Evolutionary conservation across 768 basidiomycete species (phyloP).

Genomic region (Auricularia sp.): DNA sequence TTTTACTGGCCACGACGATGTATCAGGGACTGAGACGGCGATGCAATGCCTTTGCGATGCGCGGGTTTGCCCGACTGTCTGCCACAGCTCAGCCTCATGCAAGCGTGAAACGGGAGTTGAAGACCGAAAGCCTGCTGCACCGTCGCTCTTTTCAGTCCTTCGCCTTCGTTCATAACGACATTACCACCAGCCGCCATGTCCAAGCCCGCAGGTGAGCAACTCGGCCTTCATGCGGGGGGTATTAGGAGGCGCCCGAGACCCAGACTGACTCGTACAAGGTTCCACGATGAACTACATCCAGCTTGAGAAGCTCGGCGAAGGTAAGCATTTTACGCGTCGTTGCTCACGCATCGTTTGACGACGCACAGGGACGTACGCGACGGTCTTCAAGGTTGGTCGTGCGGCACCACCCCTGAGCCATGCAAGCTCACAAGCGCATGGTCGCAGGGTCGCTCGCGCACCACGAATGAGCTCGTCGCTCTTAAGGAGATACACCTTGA

Average conservation of each 20-base stretch:
- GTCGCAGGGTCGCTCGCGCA: conserved; percentile 78
- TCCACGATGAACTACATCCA: conserved; percentile 23
- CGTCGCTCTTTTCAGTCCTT: neutral
- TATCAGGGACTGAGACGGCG: too few relatives aligned
- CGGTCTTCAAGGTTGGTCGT: conserved; percentile 79
- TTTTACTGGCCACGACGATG: too few relatives aligned
- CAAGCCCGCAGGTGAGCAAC: neutral
- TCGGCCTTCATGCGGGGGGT: too few relatives aligned
- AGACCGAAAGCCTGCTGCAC: neutral
- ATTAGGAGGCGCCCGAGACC: neutral
- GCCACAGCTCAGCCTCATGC: neutral
- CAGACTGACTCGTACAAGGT: neutral
- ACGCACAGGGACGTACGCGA: conserved; percentile 74
- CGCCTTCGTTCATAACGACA: neutral
- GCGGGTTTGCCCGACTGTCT: too few relatives aligned
- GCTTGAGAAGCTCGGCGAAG: conserved; percentile 80
- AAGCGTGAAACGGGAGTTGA: neutral
- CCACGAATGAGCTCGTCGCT: conserved; percentile 98
- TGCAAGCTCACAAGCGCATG: neutral
- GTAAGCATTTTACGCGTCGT: conserved; percentile 7
- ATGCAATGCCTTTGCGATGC: too few relatives aligned
- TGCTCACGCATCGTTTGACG: neutral
- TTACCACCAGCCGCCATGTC: neutral
- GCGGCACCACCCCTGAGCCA: neutral
- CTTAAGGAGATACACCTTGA: conserved; percentile 99